A percentile compares a stretch with the other conserved stretches of the same genome.
phyloP scores from a whole-genome alignment of 306 rosid genomes.

The Acmispon strigosus region DNA sequence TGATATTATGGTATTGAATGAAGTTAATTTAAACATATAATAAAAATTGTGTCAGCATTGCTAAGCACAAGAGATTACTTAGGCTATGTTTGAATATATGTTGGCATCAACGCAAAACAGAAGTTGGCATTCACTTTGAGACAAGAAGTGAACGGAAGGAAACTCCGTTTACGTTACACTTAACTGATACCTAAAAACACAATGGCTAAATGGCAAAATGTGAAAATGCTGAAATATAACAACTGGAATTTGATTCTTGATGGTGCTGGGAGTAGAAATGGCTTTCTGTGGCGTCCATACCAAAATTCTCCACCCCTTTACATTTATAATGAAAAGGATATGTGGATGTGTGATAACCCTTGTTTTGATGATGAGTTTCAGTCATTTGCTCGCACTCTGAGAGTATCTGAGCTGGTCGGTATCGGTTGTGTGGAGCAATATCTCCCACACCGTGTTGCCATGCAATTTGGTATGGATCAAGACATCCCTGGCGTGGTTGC shows the following conservation, averaged over 20 bases:
- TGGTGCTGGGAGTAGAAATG: not conserved
- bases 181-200: too few relatives aligned
- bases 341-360: not conserved
- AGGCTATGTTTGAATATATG: too few relatives aligned
- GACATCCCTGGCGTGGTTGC: constrained; percentile 37
- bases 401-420: constrained; percentile 33
- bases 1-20: too few relatives aligned
- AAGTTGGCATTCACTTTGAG: too few relatives aligned
- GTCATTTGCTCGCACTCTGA: constrained; percentile 29
- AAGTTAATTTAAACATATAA: too few relatives aligned
- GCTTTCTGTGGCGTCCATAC: constrained; percentile 45
- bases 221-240: not conserved
- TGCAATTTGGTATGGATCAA: constrained; percentile 67
- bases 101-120: too few relatives aligned
- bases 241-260: constrained; percentile 10
- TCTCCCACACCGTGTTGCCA: constrained; percentile 46
- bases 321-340: not conserved
- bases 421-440: constrained; percentile 23
- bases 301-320: constrained; percentile 5
- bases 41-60: too few relatives aligned
- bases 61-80: too few relatives aligned
- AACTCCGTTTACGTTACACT: too few relatives aligned
- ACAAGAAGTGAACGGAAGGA: too few relatives aligned
- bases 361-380: constrained; percentile 4
- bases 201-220: constrained; percentile 28